Evolutionary conservation across 1,284 basidiomycete species (phyloP).

Genomic region (Bjerkandera adusta): DNA sequence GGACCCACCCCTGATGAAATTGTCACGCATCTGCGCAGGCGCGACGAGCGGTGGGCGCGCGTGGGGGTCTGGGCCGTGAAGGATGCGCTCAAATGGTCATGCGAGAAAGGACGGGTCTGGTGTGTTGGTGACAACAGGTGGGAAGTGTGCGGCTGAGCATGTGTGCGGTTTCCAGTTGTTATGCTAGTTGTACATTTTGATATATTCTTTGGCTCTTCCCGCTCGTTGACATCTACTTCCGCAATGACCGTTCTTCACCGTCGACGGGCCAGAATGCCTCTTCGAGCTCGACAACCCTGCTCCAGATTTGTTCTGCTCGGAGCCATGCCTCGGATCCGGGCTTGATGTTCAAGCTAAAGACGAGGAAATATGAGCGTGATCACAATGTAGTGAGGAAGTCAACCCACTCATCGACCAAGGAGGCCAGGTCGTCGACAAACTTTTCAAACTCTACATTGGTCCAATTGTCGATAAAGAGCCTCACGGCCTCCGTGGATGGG

Average conservation of each 20-base stretch:
- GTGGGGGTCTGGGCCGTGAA: conserved; percentile 61
- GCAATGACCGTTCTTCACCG: conserved; percentile 18
- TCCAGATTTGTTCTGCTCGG: conserved; percentile 55
- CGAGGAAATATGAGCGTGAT: not conserved
- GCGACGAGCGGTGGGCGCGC: conserved; percentile 61
- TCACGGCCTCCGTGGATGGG: conserved; percentile 38
- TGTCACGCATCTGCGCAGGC: conserved; percentile 38
- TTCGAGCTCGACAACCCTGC: conserved; percentile 57
- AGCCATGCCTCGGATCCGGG: conserved; percentile 38
- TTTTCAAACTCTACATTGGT: conserved; percentile 56
- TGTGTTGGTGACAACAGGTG: conserved; percentile 38
- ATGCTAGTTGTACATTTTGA: not conserved
- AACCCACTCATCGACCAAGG: conserved; percentile 47
- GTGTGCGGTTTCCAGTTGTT: no score
- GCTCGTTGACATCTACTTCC: no score
- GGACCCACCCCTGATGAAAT: conserved; percentile 54
- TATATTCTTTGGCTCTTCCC: not conserved
- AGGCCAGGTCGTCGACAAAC: conserved; percentile 57
- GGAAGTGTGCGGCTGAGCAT: conserved; percentile 34
- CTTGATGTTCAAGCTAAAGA: conserved; percentile 33
- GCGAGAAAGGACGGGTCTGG: conserved; percentile 44
- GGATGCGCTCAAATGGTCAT: conserved; percentile 52
- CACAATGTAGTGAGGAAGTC: not conserved
- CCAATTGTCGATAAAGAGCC: conserved; percentile 63
- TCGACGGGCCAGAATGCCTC: conserved; percentile 57